A percentile compares a stretch with the other conserved stretches of the same genome.
These are phyloP conservation scores for Nemania sp. DNA, from an alignment of 2,329 filamentous ascomycete species.

Conservation along the genomic window DNA sequence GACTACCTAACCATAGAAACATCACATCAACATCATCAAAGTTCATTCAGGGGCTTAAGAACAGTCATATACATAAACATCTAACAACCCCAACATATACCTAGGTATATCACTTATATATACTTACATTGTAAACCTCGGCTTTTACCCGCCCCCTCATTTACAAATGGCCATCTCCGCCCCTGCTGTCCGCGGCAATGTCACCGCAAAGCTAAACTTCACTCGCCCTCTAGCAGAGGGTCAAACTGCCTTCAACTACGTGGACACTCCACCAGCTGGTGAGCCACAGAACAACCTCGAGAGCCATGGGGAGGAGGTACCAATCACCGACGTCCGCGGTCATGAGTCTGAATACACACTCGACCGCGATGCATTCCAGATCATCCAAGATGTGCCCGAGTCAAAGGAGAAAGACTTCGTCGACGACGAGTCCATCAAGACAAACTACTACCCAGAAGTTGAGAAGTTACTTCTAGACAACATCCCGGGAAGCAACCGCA, in stretches of 20 bases:
- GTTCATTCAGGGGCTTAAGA: neutral
- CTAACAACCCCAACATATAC: neutral
- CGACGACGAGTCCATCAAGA: constrained; percentile 75
- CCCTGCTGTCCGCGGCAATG: constrained; percentile 63
- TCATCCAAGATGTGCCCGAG: constrained; percentile 69
- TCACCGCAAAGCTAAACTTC: constrained; percentile 74
- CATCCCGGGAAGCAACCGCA: constrained; percentile 72
- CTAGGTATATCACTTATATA: neutral
- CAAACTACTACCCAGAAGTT: constrained; percentile 87
- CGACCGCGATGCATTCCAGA: constrained; percentile 80
- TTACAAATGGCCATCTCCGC: constrained; percentile 57
- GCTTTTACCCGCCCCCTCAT: constrained; percentile 8
- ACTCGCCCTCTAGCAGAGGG: constrained; percentile 71
- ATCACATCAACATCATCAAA: constrained; percentile 11
- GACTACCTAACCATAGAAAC: constrained; percentile 2
- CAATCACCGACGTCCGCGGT: constrained; percentile 79
- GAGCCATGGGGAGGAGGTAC: constrained; percentile 62
- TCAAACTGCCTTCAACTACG: constrained; percentile 72
- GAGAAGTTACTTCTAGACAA: constrained; percentile 75
- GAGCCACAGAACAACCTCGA: constrained; percentile 74
- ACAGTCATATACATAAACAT: neutral
- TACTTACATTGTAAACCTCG: neutral
- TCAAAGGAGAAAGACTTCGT: constrained; percentile 70
- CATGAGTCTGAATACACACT: constrained; percentile 74
- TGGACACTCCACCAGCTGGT: constrained; percentile 72